Percentiles rank a stretch among this genome's conserved stretches.
phyloP scores from a whole-genome alignment of 495 filamentous ascomycete genomes.

The Thermothielavioides terrestris region DNA sequence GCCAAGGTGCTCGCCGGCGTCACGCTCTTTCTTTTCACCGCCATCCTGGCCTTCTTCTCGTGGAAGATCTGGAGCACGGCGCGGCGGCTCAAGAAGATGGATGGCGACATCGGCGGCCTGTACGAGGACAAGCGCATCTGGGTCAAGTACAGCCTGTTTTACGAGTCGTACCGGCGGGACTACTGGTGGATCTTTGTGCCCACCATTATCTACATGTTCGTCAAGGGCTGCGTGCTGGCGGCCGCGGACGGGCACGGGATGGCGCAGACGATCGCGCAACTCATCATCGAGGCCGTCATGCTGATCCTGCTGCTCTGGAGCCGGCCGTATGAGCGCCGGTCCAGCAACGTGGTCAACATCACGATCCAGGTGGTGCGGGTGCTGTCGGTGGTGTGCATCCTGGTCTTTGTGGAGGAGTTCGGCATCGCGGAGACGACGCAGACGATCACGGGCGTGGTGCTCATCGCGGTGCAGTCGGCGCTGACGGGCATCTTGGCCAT shows the following conservation, averaged over 20 bases:
- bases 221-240: slow-evolving; percentile 79
- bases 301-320: slow-evolving; percentile 68
- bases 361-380: slow-evolving; percentile 92
- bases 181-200: slow-evolving; percentile 98
- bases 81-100: slow-evolving; percentile 57
- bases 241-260: slow-evolving; percentile 81
- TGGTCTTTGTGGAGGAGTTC: slow-evolving; percentile 91
- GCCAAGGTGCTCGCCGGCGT: slow-evolving; percentile 77
- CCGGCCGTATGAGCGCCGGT: slow-evolving; percentile 75
- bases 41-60: slow-evolving; percentile 66
- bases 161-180: slow-evolving; percentile 84
- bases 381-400: slow-evolving; percentile 76
- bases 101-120: slow-evolving; percentile 64
- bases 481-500: slow-evolving; percentile 80
- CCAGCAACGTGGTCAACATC: slow-evolving; percentile 88
- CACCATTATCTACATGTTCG: slow-evolving; percentile 84
- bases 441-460: slow-evolving; percentile 76
- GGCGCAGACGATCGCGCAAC: slow-evolving; percentile 65
- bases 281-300: slow-evolving; percentile 70
- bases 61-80: slow-evolving; percentile 75
- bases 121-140: slow-evolving; percentile 88
- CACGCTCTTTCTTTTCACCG: slow-evolving; percentile 74
- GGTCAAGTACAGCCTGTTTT: slow-evolving; percentile 95
- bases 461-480: slow-evolving; percentile 81
- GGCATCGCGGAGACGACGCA: slow-evolving; percentile 90